Percentiles rank a stretch among this genome's conserved stretches.
Conservation (phyloP, 768 basidiomycete genomes). For the Lactifluus echinatus region DNA sequence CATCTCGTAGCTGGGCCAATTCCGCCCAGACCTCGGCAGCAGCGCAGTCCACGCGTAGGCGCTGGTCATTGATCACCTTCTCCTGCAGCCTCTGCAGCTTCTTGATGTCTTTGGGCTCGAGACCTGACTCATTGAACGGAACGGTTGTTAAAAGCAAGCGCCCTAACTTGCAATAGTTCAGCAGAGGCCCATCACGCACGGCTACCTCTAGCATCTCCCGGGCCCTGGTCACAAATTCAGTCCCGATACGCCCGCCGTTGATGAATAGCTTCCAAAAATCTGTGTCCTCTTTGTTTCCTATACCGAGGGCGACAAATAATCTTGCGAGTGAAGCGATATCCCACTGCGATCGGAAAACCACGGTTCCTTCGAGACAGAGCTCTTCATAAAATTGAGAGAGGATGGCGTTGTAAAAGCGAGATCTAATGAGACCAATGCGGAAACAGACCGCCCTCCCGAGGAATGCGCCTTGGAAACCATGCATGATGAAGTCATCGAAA, state of each 20-base stretch:
- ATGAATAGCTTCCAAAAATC: background rate
- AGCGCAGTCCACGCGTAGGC: background rate
- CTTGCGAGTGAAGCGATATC: constrained; percentile 2
- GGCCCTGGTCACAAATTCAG: background rate
- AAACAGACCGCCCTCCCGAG: background rate
- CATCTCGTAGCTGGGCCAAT: background rate
- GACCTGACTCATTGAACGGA: background rate
- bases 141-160: background rate
- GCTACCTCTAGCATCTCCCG: background rate
- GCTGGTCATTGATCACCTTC: background rate
- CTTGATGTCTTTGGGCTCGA: background rate
- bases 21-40: background rate
- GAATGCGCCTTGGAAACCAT: background rate
- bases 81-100: background rate
- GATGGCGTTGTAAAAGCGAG: background rate
- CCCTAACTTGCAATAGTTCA: constrained; percentile 2
- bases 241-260: background rate
- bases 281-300: no score
- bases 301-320: background rate
- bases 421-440: background rate
- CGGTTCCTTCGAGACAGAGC: background rate
- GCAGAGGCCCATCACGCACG: background rate
- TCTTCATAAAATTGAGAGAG: background rate
- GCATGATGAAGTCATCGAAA: background rate
- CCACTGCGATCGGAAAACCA: background rate